Conservation (phyloP, 257 asterid species). For the Lavandula angustifolia region DNA sequence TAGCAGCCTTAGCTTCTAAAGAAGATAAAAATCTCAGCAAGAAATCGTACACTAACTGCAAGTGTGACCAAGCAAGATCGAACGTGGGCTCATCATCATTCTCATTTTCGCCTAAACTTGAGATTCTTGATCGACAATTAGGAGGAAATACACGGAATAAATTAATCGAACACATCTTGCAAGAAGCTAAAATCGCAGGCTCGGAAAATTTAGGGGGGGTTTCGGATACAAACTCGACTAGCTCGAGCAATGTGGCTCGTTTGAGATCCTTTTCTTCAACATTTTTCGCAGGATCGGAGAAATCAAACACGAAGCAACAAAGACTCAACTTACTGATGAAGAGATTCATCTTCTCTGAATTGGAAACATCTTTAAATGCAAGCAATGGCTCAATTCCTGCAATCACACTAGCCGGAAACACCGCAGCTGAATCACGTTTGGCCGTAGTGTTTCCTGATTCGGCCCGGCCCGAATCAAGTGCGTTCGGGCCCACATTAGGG, state of each 20-base stretch:
- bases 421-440: constrained; percentile 58
- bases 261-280: constrained; percentile 69
- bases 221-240: constrained; percentile 65
- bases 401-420: constrained; percentile 63
- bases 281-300: constrained; percentile 57
- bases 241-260: constrained; percentile 73
- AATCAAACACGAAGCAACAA: constrained; percentile 80
- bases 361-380: constrained; percentile 76
- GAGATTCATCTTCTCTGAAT: constrained; percentile 70
- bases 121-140: constrained; percentile 37
- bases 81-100: constrained; percentile 67
- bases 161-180: constrained; percentile 80
- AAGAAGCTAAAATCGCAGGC: constrained; percentile 65
- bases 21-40: constrained; percentile 67
- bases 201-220: constrained; percentile 64
- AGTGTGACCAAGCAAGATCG: constrained; percentile 86
- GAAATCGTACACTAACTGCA: constrained; percentile 77
- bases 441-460: constrained; percentile 34
- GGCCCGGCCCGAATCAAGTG: constrained; percentile 37
- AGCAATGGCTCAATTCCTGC: constrained; percentile 80
- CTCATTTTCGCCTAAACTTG: constrained; percentile 49
- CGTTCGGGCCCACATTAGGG: constrained; percentile 38
- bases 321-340: constrained; percentile 87
- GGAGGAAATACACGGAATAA: constrained; percentile 80
- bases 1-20: constrained; percentile 68